phyloP scores from a whole-genome alignment of 1,139 yeast genomes.

The Sugiyamaella novakii region DNA sequence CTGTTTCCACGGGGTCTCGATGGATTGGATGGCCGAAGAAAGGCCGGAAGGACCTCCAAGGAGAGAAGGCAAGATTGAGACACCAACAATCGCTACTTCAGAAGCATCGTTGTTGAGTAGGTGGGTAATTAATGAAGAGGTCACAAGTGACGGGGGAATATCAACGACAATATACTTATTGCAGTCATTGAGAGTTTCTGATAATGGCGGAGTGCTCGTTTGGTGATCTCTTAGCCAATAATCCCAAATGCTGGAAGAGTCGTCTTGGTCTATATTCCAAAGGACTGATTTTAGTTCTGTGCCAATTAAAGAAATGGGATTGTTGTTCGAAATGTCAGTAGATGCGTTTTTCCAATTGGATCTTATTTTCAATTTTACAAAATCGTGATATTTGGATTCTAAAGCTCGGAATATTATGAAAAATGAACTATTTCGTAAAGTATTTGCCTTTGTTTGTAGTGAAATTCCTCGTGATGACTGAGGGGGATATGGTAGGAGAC shows the following conservation, averaged over 20 bases:
- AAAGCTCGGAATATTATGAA: slow-evolving; percentile 3
- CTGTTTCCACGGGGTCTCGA: slow-evolving; percentile 15
- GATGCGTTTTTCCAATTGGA: neutral
- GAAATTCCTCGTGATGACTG: neutral
- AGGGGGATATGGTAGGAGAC: slow-evolving; percentile 9
- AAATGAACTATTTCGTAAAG: neutral
- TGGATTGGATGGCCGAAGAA: slow-evolving; percentile 9
- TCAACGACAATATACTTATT: slow-evolving; percentile 4
- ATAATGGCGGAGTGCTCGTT: neutral
- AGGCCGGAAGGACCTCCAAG: slow-evolving; percentile 13
- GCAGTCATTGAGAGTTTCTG: neutral
- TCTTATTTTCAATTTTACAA: slow-evolving; percentile 7
- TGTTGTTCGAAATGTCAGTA: neutral
- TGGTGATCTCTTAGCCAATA: slow-evolving; percentile 7
- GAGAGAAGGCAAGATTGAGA: neutral
- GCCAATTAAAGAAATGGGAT: neutral
- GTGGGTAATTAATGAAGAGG: neutral
- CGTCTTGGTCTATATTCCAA: slow-evolving; percentile 1
- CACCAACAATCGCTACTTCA: slow-evolving; percentile 2
- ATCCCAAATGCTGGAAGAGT: slow-evolving; percentile 6
- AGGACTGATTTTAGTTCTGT: slow-evolving; percentile 7
- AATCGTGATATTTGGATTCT: slow-evolving; percentile 7
- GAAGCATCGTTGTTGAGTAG: slow-evolving; percentile 3
- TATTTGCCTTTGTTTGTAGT: neutral
- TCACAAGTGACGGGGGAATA: slow-evolving; percentile 3